Evolutionary conservation across 371 early-diverging fungal genomes (phyloP), one percentile per base, ranked within the genome.

Genomic region (Dipsacomyces acuminosporus): DNA sequence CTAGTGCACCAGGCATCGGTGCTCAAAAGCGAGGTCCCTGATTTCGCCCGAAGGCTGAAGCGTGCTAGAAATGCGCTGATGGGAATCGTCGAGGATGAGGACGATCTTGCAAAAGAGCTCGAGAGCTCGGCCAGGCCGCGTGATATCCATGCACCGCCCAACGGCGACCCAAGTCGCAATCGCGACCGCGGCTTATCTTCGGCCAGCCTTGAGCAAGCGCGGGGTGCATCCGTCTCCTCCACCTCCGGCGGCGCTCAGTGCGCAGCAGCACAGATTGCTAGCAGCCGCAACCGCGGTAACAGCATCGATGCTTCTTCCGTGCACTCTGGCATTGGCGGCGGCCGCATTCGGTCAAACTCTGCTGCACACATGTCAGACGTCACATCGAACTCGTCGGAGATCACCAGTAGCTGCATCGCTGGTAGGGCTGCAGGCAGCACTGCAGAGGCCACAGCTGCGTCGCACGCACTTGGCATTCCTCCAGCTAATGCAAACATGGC

Each of bases 401-500:
- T 30, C 11, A 11, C 30, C 11, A 30, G 30, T 11, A 30, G 30
- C 30, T 30, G 7, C 5, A 30, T 30, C 30, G 30, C 30, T 30
- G 30, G 11, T 11, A 30, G n/a, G n/a, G n/a, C 34, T 7, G 34
- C 34, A 34, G 34, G 34, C 34, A 34, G 14, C 14, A 14, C 34
- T 34, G 34, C 8, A 7, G 34, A 34, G 14, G 8, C 34, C 34
- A 14, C 34, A 8, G 34, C n/a, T n/a, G 43, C 60, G 20, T 48
- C 48, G 41, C 64, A 72, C 18, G 50, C 73, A 17, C 53, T 71
- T 41, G 54, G 56, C 21, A 43, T 58, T 3, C 73, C 73, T 34
- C 73, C 73, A 2, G 67, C 66, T 35, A 73, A 73, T 20, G 67
- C 65, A 11, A 73, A 72, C 44, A 51, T 89, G 25, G 82, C 83